Evolutionary conservation across 805 yeast species (phyloP).

Genomic region (Metschnikowia chrysomelidarum): DNA sequence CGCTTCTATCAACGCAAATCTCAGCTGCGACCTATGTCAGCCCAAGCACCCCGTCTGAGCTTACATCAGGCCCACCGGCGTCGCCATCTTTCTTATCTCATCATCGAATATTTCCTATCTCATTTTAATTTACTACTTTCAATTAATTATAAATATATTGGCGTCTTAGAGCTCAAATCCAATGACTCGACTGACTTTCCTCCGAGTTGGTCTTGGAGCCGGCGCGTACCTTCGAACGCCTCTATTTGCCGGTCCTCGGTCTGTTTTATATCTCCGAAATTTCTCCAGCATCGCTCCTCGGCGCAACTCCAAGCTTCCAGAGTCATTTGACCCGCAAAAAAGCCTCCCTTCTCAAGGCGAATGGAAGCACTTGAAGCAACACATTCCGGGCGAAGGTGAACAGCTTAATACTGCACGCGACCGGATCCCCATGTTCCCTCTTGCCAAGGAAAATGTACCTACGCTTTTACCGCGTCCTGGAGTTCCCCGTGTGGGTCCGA

Average conservation of each 20-base stretch:
- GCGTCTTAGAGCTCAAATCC: no score
- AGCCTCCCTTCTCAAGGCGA: conserved; percentile 35
- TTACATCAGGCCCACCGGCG: no score
- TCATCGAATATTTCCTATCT: neutral
- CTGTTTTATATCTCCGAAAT: no score
- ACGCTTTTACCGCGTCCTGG: conserved; percentile 73
- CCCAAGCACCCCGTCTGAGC: no score
- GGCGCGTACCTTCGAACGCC: neutral
- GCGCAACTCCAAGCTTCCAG: conserved; percentile 30
- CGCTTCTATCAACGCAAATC: no score
- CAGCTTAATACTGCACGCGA: conserved; percentile 49
- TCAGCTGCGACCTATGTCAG: no score
- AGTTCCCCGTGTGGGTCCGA: conserved; percentile 67
- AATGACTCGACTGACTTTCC: no score
- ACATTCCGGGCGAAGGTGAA: conserved; percentile 55
- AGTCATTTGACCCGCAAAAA: conserved; percentile 29
- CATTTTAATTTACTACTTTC: no score
- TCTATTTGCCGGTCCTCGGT: neutral
- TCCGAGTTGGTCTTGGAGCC: neutral
- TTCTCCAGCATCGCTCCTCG: conserved; percentile 9
- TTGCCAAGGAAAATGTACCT: conserved; percentile 62
- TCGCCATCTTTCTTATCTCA: no score
- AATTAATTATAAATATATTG: no score
- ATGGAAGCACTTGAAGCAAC: conserved; percentile 43
- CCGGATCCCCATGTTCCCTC: conserved; percentile 64